A percentile compares a stretch with the other conserved stretches of the same genome.
Evolutionary conservation across 805 yeast genomes (phyloP).

Genomic region (Yarrowia deformans): DNA sequence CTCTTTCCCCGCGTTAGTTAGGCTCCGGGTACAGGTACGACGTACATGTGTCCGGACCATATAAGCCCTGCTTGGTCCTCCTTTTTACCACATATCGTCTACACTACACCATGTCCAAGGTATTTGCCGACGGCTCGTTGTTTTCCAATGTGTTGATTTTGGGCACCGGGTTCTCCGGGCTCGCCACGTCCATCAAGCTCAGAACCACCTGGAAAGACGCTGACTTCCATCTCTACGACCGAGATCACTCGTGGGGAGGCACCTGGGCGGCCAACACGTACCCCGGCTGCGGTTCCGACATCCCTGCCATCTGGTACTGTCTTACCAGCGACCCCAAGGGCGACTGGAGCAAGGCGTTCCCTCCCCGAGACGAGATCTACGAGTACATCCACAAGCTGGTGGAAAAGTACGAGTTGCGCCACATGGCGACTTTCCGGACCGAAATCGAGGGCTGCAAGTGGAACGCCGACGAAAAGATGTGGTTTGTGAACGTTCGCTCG

Average conservation of each 20-base stretch:
- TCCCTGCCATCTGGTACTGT: slow-evolving; percentile 44
- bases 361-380: slow-evolving; percentile 42
- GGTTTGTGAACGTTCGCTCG: slow-evolving; percentile 36
- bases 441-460: slow-evolving; percentile 39
- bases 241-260: slow-evolving; percentile 43
- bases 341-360: slow-evolving; percentile 41
- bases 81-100: background rate
- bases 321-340: slow-evolving; percentile 43
- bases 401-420: slow-evolving; percentile 38
- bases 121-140: slow-evolving; percentile 29
- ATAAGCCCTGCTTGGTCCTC: background rate
- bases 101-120: slow-evolving; percentile 30
- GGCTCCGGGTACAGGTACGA: background rate
- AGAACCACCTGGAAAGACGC: slow-evolving; percentile 25
- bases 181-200: slow-evolving; percentile 39
- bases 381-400: slow-evolving; percentile 41
- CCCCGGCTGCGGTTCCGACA: slow-evolving; percentile 44
- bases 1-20: slow-evolving; percentile 8
- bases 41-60: background rate
- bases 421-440: slow-evolving; percentile 38
- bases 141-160: slow-evolving; percentile 34
- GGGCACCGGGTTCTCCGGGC: slow-evolving; percentile 37
- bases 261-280: slow-evolving; percentile 45
- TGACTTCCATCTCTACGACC: slow-evolving; percentile 41
- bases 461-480: slow-evolving; percentile 40